Evolutionary conservation across 192 early-diverging fungal species (phyloP).

Genomic region (Glomus cerebriforme): DNA sequence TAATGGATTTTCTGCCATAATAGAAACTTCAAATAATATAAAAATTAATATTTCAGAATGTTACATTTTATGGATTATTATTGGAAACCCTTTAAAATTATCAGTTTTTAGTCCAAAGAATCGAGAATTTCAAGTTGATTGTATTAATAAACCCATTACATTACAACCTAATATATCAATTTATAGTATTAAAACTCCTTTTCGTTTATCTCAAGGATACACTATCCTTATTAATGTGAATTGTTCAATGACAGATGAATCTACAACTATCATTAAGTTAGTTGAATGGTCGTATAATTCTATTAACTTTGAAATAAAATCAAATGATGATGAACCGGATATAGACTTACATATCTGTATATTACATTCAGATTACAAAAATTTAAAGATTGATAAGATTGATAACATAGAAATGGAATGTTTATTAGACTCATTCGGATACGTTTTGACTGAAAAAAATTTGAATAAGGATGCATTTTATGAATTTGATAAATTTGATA

Average conservation of each 20-base stretch:
- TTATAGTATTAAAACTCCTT: not conserved
- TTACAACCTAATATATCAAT: not conserved
- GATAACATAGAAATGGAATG: not conserved
- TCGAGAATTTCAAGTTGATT: not conserved
- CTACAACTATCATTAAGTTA: not conserved
- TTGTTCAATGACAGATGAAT: not conserved
- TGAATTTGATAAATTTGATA: not conserved
- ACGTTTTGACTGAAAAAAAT: not conserved
- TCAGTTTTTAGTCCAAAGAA: not conserved
- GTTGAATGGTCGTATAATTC: not conserved
- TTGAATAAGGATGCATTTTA: not conserved
- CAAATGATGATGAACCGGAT: not conserved
- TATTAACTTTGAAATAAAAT: not conserved
- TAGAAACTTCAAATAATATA: not conserved
- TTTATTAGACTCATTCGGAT: not conserved
- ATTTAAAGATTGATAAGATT: not conserved
- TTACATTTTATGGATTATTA: not conserved
- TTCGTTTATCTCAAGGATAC: not conserved
- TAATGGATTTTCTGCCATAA: not conserved
- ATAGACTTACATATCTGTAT: not conserved
- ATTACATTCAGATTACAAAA: not conserved
- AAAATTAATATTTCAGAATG: not conserved
- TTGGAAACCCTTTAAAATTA: not conserved
- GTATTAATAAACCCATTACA: not conserved
- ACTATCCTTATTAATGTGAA: not conserved